Evolutionary conservation across 495 filamentous ascomycete genomes (phyloP).

Genomic region (Penicillium lagena): DNA sequence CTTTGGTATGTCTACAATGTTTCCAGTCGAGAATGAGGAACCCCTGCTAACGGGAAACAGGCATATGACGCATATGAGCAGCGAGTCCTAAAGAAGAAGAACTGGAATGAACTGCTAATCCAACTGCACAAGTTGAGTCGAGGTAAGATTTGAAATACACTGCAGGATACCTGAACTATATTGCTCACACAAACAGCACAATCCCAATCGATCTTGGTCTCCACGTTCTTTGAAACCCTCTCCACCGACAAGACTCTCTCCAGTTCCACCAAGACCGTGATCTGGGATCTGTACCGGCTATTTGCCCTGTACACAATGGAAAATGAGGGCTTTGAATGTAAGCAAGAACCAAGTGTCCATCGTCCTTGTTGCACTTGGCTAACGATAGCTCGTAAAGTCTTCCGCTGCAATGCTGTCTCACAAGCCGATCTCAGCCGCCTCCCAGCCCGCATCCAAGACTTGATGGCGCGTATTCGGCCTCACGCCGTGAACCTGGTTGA

Average conservation of each 20-base stretch:
- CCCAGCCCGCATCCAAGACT: conserved; percentile 25
- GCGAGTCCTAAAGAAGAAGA: conserved; percentile 33
- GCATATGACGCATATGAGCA: conserved; percentile 36
- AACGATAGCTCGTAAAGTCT: conserved; percentile 12
- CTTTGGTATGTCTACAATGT: conserved; percentile 14
- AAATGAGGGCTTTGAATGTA: conserved; percentile 25
- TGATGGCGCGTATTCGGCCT: conserved; percentile 37
- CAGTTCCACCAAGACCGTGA: conserved; percentile 7
- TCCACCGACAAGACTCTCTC: conserved; percentile 16
- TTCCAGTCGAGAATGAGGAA: background rate
- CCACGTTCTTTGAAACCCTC: conserved; percentile 32
- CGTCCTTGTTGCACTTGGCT: background rate
- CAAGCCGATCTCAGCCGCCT: conserved; percentile 24
- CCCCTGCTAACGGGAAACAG: conserved; percentile 3
- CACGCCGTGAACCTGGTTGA: conserved; percentile 44
- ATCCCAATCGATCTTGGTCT: conserved; percentile 40
- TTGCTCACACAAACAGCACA: conserved; percentile 18
- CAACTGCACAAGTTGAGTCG: conserved; percentile 39
- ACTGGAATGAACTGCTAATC: conserved; percentile 41
- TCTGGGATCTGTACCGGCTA: conserved; percentile 35
- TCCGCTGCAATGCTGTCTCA: conserved; percentile 29
- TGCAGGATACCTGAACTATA: no score
- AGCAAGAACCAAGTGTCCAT: background rate
- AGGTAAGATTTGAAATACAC: conserved; percentile 7
- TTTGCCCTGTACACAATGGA: conserved; percentile 40